Conservation (phyloP, 2,329 filamentous ascomycete genomes). For the Knoxdaviesia capensis region DNA sequence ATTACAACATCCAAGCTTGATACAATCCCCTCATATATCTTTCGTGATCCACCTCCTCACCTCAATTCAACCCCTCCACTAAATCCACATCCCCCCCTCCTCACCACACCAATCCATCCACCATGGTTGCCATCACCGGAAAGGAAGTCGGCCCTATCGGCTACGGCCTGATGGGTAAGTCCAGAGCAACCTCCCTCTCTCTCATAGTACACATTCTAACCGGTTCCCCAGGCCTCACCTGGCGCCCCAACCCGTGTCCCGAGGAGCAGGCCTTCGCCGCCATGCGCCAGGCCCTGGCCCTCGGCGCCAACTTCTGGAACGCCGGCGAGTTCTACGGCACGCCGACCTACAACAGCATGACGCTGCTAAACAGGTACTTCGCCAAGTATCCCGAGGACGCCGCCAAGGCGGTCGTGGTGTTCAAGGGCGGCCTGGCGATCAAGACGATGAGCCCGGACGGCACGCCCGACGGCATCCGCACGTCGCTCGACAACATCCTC, state of each 20-base stretch:
- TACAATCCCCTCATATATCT: too few relatives aligned
- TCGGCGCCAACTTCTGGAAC: constrained; percentile 34
- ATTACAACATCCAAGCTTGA: too few relatives aligned
- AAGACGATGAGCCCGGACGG: constrained; percentile 22
- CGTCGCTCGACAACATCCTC: constrained; percentile 37
- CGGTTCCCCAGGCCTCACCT: constrained; percentile 18
- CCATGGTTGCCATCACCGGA: constrained; percentile 16
- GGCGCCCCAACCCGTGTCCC: constrained; percentile 17
- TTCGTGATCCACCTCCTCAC: too few relatives aligned
- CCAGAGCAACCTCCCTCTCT: background rate
- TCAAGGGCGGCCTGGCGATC: constrained; percentile 34
- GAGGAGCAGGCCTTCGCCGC: constrained; percentile 30
- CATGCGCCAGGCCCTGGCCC: constrained; percentile 29
- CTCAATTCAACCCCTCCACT: too few relatives aligned
- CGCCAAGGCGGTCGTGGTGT: constrained; percentile 35
- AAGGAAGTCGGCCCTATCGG: constrained; percentile 27
- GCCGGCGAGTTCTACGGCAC: constrained; percentile 45
- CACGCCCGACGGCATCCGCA: constrained; percentile 30
- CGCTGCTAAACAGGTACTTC: constrained; percentile 41
- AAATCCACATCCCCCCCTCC: too few relatives aligned
- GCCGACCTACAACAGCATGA: constrained; percentile 34
- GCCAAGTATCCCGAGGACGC: constrained; percentile 42
- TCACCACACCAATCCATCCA: background rate
- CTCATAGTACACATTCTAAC: background rate
- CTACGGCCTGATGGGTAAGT: constrained; percentile 32